These are phyloP conservation scores for Eutrema yunnanense DNA, from an alignment of 345 rosid genomes.

Conservation along the genomic window DNA sequence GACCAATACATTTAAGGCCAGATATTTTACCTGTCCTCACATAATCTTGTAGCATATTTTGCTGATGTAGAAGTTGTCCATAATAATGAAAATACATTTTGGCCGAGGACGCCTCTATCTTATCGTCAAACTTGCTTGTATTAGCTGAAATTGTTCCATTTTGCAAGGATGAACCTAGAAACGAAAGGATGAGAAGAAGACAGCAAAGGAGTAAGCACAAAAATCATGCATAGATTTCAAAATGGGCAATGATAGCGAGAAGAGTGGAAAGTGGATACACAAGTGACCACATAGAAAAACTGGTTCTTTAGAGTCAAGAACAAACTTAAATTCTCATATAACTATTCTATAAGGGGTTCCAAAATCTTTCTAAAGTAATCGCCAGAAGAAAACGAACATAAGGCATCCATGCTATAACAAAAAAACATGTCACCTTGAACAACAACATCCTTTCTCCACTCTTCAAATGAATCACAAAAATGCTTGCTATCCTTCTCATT, in stretches of 20 bases:
- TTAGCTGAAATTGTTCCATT: constrained; percentile 49
- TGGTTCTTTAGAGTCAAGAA: neutral
- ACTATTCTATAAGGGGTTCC: too few species aligned
- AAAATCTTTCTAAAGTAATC: too few species aligned
- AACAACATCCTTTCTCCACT: constrained; percentile 60
- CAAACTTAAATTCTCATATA: too few species aligned
- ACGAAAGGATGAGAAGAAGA: neutral
- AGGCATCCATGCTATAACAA: too few species aligned
- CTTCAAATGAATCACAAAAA: constrained; percentile 77
- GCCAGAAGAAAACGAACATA: too few species aligned
- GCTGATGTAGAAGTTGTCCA: constrained; percentile 95
- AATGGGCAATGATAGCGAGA: too few species aligned
- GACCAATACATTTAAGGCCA: neutral
- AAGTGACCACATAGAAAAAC: neutral
- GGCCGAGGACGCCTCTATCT: constrained; percentile 88
- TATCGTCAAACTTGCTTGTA: constrained; percentile 80
- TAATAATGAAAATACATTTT: constrained; percentile 99
- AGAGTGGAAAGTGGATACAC: too few species aligned
- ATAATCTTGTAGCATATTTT: constrained; percentile 97
- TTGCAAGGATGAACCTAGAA: constrained; percentile 40
- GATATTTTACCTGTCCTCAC: constrained; percentile 84
- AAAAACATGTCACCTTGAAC: constrained; percentile 42
- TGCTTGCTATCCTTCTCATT: constrained; percentile 69
- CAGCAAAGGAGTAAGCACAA: constrained; percentile 14
- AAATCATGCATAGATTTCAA: too few species aligned